A percentile compares a stretch with the other conserved stretches of the same genome.
Conservation (phyloP, 495 filamentous ascomycete species). For the Monascus purpureus region DNA sequence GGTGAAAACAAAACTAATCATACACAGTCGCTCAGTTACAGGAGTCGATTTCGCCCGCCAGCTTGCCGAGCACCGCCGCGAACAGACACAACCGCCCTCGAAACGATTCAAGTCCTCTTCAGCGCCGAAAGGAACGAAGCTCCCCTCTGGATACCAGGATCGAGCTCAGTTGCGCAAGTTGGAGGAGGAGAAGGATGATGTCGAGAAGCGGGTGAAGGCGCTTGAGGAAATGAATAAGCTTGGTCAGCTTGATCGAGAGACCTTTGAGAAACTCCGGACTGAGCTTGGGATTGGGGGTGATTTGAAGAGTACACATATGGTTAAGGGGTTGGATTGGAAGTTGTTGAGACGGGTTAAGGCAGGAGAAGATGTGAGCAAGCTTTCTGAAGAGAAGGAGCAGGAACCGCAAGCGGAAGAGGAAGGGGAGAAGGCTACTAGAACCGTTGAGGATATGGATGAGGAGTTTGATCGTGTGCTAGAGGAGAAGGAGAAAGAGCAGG, state of each 20-base stretch:
- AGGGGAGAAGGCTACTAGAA: slow-evolving; percentile 9
- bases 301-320: slow-evolving; percentile 61
- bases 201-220: slow-evolving; percentile 55
- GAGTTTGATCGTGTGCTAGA: slow-evolving; percentile 60
- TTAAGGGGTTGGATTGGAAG: slow-evolving; percentile 83
- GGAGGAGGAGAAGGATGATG: slow-evolving; percentile 22
- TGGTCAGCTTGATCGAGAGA: slow-evolving; percentile 61
- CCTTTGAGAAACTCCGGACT: slow-evolving; percentile 55
- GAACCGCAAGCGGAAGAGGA: slow-evolving; percentile 8
- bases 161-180: slow-evolving; percentile 43
- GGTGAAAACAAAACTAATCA: slow-evolving; percentile 12
- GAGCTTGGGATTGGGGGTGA: slow-evolving; percentile 74
- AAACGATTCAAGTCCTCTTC: slow-evolving; percentile 67
- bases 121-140: slow-evolving; percentile 70
- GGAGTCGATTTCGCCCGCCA: slow-evolving; percentile 71
- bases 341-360: slow-evolving; percentile 58
- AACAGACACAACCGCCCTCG: slow-evolving; percentile 26
- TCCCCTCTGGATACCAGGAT: slow-evolving; percentile 72
- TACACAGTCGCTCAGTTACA: slow-evolving; percentile 50
- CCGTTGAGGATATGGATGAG: slow-evolving; percentile 47
- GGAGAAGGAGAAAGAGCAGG: slow-evolving; percentile 43
- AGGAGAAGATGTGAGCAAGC: slow-evolving; percentile 51
- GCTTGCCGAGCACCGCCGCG: slow-evolving; percentile 59
- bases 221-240: slow-evolving; percentile 73
- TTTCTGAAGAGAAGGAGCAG: slow-evolving; percentile 11